These are phyloP conservation scores for Gloeostereum incarnatum DNA, from an alignment of 768 basidiomycete genomes.

Conservation along the genomic window DNA sequence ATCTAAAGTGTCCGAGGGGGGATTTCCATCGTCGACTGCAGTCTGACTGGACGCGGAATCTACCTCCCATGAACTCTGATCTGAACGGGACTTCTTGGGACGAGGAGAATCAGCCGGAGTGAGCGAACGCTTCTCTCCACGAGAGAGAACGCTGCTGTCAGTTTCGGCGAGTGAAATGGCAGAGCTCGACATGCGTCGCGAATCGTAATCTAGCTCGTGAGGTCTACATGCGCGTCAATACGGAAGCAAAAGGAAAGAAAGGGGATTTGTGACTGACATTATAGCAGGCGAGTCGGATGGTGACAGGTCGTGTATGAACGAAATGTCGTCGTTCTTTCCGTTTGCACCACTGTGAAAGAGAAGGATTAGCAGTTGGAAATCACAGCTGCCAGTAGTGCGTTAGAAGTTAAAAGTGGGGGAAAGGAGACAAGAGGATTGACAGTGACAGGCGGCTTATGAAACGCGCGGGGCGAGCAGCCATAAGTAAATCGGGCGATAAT, in stretches of 20 bases:
- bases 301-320: conserved; percentile 37
- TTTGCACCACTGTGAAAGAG: too few relatives aligned
- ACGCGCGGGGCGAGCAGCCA: too few relatives aligned
- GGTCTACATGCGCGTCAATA: conserved; percentile 9
- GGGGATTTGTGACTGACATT: conserved; percentile 41
- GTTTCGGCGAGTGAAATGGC: conserved; percentile 61
- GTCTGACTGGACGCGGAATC: conserved; percentile 18
- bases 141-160: conserved; percentile 51
- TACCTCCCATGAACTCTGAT: conserved; percentile 23
- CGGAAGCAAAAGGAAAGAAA: conserved; percentile 10
- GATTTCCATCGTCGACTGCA: conserved; percentile 24
- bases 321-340: too few relatives aligned
- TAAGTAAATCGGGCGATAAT: too few relatives aligned
- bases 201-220: conserved; percentile 45
- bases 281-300: conserved; percentile 35
- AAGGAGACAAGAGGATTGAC: conserved; percentile 11
- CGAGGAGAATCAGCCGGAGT: conserved; percentile 49
- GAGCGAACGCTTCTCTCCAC: conserved; percentile 49
- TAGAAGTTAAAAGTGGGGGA: conserved; percentile 26
- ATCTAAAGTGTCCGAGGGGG: conserved; percentile 31
- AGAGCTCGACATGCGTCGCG: conserved; percentile 72
- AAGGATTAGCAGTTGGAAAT: too few relatives aligned
- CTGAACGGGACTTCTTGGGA: conserved; percentile 39
- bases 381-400: too few relatives aligned
- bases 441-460: too few relatives aligned